phyloP scores from a whole-genome alignment of 345 rosid species.

The Eucalyptus brandiana region DNA sequence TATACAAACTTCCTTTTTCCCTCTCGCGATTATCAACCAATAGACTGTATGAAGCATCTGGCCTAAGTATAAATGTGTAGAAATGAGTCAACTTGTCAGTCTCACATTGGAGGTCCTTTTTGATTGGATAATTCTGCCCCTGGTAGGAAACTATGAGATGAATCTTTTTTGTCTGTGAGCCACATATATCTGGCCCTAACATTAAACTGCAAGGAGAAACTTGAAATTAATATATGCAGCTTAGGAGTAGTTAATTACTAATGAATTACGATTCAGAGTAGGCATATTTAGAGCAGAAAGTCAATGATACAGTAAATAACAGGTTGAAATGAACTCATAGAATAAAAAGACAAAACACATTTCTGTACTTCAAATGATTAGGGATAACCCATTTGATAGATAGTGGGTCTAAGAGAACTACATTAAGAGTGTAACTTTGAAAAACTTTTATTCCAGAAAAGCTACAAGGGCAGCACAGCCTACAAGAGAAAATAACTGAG shows the following conservation, averaged over 20 bases:
- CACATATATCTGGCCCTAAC: conserved; percentile 98
- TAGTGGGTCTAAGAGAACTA: not conserved
- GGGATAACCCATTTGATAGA: not conserved
- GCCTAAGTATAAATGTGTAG: conserved; percentile 88
- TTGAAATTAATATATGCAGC: not conserved
- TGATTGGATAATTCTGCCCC: conserved; percentile 89
- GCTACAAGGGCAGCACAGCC: not conserved
- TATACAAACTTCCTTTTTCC: conserved; percentile 86
- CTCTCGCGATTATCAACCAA: conserved; percentile 80
- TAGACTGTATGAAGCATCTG: conserved; percentile 81
- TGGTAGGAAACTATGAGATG: conserved; percentile 84
- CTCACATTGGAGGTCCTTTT: conserved; percentile 87
- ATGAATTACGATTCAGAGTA: not conserved
- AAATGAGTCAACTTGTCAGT: conserved; percentile 90
- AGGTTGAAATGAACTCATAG: not conserved
- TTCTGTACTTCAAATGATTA: not conserved
- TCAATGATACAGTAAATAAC: not conserved
- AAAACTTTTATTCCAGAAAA: not conserved
- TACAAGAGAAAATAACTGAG: not conserved
- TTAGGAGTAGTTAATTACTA: not conserved
- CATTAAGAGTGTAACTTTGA: not conserved
- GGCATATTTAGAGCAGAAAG: not conserved
- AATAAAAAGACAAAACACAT: not conserved
- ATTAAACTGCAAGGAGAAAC: conserved; percentile 47
- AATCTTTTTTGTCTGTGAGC: conserved; percentile 84